Evolutionary conservation across 2,329 filamentous ascomycete genomes (phyloP).

Genomic region (Myriosclerotinia curreyana): DNA sequence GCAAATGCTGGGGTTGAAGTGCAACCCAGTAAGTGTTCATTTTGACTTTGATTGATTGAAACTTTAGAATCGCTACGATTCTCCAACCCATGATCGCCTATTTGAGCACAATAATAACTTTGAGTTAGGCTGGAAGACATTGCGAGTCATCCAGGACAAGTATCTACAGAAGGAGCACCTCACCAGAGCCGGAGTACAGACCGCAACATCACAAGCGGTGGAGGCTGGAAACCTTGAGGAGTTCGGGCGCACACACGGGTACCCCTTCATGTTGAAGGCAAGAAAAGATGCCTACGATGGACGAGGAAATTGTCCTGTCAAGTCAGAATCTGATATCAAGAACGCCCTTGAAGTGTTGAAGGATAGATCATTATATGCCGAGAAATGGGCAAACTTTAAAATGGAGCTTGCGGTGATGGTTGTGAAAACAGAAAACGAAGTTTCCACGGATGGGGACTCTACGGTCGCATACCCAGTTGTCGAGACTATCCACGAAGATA

Average conservation of each 20-base stretch:
- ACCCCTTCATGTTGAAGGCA: slow-evolving; percentile 90
- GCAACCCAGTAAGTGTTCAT: slow-evolving; percentile 31
- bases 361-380: slow-evolving; percentile 58
- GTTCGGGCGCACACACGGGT: slow-evolving; percentile 65
- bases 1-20: slow-evolving; percentile 60
- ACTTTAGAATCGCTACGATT: background rate
- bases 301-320: slow-evolving; percentile 68
- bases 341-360: slow-evolving; percentile 68
- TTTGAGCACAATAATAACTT: slow-evolving; percentile 54
- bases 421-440: slow-evolving; percentile 74
- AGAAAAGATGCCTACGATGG: slow-evolving; percentile 90
- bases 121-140: slow-evolving; percentile 81
- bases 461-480: slow-evolving; percentile 79
- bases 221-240: slow-evolving; percentile 56
- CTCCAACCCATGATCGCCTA: background rate
- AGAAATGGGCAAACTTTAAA: slow-evolving; percentile 82
- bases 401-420: slow-evolving; percentile 94
- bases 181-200: slow-evolving; percentile 62
- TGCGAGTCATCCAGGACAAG: slow-evolving; percentile 91
- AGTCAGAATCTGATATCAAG: slow-evolving; percentile 56
- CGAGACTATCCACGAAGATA: slow-evolving; percentile 93
- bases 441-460: slow-evolving; percentile 45
- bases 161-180: slow-evolving; percentile 85
- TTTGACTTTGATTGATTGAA: slow-evolving; percentile 4
- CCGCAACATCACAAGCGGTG: slow-evolving; percentile 63